Evolutionary conservation across 495 filamentous ascomycete genomes (phyloP).

Genomic region (Lepidopterella palustris): DNA sequence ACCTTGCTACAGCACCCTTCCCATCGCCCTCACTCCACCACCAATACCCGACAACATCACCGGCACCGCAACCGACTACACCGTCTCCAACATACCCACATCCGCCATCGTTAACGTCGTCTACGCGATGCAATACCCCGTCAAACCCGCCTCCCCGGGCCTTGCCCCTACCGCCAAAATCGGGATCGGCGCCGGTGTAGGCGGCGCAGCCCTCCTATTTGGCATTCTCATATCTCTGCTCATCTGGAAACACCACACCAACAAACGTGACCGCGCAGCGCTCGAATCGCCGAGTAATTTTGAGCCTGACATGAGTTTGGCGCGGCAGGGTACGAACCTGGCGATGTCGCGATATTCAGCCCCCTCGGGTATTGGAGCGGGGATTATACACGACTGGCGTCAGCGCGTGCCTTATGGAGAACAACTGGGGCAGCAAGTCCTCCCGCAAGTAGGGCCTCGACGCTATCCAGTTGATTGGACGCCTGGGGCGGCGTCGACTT

Average conservation of each 20-base stretch:
- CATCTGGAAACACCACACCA: slow-evolving; percentile 11
- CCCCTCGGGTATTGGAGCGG: not conserved
- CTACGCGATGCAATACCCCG: slow-evolving; percentile 22
- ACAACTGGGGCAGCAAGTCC: not conserved
- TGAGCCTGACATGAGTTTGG: not conserved
- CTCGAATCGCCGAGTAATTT: slow-evolving; percentile 2
- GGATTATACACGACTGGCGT: not conserved
- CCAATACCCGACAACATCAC: slow-evolving; percentile 9
- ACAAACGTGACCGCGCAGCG: slow-evolving; percentile 11
- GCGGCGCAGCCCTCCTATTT: slow-evolving; percentile 11
- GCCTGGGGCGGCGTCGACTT: not conserved
- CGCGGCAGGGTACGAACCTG: slow-evolving; percentile 1
- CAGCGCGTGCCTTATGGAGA: not conserved
- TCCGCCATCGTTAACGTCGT: slow-evolving; percentile 25
- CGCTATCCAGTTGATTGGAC: not conserved
- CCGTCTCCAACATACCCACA: slow-evolving; percentile 7
- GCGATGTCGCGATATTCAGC: not conserved
- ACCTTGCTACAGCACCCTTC: slow-evolving; percentile 17
- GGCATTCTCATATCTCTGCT: slow-evolving; percentile 13
- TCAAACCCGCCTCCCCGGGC: slow-evolving; percentile 8
- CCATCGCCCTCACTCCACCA: slow-evolving; percentile 9
- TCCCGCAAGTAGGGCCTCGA: not conserved
- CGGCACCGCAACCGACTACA: not conserved
- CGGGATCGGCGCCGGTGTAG: slow-evolving; percentile 20
- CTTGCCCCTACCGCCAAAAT: slow-evolving; percentile 16